A percentile compares a stretch with the other conserved stretches of the same genome.
These are phyloP conservation scores for Ophiocordyceps sinensis DNA, from an alignment of 2,329 filamentous ascomycete genomes.

Conservation along the genomic window DNA sequence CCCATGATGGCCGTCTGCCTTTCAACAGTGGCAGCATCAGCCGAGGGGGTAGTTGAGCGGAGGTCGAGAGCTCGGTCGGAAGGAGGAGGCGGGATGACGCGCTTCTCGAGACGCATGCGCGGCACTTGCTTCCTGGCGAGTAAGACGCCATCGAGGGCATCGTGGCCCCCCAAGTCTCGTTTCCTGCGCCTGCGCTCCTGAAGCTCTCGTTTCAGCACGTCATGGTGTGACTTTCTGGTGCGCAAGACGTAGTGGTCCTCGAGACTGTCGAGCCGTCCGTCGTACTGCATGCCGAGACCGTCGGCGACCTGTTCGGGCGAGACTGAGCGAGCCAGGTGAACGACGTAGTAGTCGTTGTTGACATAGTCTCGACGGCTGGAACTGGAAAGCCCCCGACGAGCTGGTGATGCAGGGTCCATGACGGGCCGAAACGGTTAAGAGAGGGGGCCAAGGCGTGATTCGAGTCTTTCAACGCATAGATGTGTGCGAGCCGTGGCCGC, in stretches of 20 bases:
- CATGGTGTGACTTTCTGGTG: conserved; percentile 45
- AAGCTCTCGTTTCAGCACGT: conserved; percentile 42
- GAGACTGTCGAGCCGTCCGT: conserved; percentile 68
- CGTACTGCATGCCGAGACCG: conserved; percentile 61
- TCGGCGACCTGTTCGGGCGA: conserved; percentile 56
- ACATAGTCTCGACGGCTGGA: conserved; percentile 56
- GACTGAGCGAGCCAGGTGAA: conserved; percentile 58
- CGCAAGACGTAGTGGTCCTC: conserved; percentile 76
- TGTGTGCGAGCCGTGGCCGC: not conserved
- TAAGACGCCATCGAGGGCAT: conserved; percentile 59
- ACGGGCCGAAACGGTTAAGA: conserved; percentile 2
- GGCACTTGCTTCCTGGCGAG: conserved; percentile 62
- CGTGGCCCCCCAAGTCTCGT: conserved; percentile 33
- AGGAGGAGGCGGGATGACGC: conserved; percentile 26
- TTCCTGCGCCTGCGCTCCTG: conserved; percentile 45
- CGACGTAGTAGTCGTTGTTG: conserved; percentile 80
- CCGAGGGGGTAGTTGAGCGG: conserved; percentile 5
- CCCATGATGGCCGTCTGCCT: conserved; percentile 46
- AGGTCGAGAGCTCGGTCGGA: conserved; percentile 12
- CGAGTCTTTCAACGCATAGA: not conserved
- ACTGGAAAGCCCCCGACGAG: conserved; percentile 27
- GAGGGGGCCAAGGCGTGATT: not conserved
- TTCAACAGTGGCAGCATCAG: conserved; percentile 30
- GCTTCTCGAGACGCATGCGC: conserved; percentile 38
- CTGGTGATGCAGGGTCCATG: conserved; percentile 37